Evolutionary conservation across 192 early-diverging fungal genomes (phyloP).

Genomic region (Phycomyces blakesleeanus): DNA sequence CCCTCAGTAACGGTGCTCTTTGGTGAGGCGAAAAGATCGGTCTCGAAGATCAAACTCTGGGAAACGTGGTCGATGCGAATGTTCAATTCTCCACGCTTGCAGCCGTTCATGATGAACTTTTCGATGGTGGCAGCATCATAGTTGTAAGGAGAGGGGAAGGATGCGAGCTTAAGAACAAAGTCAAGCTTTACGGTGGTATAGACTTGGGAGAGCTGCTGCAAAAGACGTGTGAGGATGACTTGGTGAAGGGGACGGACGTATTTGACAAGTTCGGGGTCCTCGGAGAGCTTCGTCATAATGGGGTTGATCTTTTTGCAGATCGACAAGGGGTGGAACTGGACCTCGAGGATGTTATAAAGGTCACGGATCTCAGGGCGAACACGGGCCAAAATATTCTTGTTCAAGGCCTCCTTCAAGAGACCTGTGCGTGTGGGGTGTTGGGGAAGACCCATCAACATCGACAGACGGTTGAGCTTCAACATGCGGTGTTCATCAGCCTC

Average conservation of each 20-base stretch:
- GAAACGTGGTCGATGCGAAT: slow-evolving; percentile 94
- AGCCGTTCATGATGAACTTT: slow-evolving; percentile 98
- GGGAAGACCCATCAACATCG: slow-evolving; percentile 82
- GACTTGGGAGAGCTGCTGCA: slow-evolving; percentile 98
- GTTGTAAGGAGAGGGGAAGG: slow-evolving; percentile 83
- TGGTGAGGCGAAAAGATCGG: slow-evolving; percentile 77
- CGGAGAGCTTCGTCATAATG: slow-evolving; percentile 69
- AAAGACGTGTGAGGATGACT: slow-evolving; percentile 93
- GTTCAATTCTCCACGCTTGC: slow-evolving; percentile 90
- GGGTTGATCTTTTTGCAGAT: slow-evolving; percentile 97
- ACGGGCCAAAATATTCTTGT: slow-evolving; percentile 79
- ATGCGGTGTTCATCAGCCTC: slow-evolving; percentile 77
- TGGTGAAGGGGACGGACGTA: slow-evolving; percentile 94
- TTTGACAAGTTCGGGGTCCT: slow-evolving; percentile 74
- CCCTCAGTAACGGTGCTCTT: slow-evolving; percentile 77
- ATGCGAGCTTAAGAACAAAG: slow-evolving; percentile 82
- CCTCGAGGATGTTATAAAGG: slow-evolving; percentile 94
- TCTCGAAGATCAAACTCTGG: slow-evolving; percentile 88
- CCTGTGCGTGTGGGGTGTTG: slow-evolving; percentile 82
- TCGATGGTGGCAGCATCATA: slow-evolving; percentile 87
- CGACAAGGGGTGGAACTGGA: slow-evolving; percentile 97
- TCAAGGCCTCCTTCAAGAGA: slow-evolving; percentile 86
- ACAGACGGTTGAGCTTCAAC: slow-evolving; percentile 74
- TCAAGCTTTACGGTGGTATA: slow-evolving; percentile 97
- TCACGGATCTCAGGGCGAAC: slow-evolving; percentile 88